These are phyloP conservation scores for Leishmania tarentolae DNA, from an alignment of 208 protist genomes.

Conservation along the genomic window DNA sequence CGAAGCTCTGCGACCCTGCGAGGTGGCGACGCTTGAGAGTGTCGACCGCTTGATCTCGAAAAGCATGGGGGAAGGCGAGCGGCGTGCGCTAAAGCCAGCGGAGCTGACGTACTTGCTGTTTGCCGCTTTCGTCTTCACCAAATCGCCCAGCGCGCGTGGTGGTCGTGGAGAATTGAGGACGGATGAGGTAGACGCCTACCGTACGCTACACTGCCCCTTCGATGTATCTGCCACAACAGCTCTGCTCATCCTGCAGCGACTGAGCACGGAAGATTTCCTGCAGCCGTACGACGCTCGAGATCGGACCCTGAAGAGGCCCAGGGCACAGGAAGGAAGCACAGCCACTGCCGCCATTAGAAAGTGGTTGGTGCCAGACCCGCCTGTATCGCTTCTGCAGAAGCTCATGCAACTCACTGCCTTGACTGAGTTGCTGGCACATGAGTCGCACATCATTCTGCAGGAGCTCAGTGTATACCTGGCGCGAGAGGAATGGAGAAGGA, in stretches of 20 bases:
- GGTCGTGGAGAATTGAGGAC: constrained; percentile 51
- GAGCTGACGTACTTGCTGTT: constrained; percentile 63
- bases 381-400: constrained; percentile 15
- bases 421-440: constrained; percentile 26
- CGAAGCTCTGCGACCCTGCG: background rate
- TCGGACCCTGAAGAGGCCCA: background rate
- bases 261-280: constrained; percentile 37
- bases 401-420: constrained; percentile 23
- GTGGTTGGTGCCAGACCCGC: constrained; percentile 32
- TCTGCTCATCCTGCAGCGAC: constrained; percentile 32
- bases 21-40: background rate
- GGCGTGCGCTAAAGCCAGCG: background rate
- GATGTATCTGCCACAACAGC: constrained; percentile 40
- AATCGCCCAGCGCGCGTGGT: constrained; percentile 33
- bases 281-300: background rate
- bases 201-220: constrained; percentile 50
- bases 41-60: constrained; percentile 3
- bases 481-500: constrained; percentile 8
- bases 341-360: background rate
- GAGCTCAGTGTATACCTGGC: constrained; percentile 16
- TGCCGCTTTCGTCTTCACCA: constrained; percentile 54
- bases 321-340: background rate
- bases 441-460: constrained; percentile 19
- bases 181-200: constrained; percentile 55
- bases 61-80: background rate